These are phyloP conservation scores for Ogataea trehaloabstinens DNA, from an alignment of 805 yeast species.

Conservation along the genomic window DNA sequence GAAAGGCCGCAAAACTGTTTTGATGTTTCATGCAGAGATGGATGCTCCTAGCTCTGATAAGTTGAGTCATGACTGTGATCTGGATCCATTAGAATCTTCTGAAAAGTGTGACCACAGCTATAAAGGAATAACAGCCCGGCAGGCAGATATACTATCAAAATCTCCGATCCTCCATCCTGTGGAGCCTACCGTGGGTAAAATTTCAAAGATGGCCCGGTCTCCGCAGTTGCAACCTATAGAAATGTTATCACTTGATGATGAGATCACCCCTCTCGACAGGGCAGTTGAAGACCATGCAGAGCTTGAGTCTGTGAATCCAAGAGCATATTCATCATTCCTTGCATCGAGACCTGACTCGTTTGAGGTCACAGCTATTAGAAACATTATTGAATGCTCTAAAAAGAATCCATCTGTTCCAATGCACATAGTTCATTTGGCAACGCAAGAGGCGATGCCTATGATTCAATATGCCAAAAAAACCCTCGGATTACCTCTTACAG, in stretches of 20 bases:
- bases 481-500: conserved; percentile 62
- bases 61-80: conserved; percentile 17
- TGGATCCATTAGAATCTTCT: conserved; percentile 39
- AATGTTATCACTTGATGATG: conserved; percentile 16
- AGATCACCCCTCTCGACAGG: conserved; percentile 25
- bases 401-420: conserved; percentile 60
- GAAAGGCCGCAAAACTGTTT: conserved; percentile 60
- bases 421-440: conserved; percentile 89
- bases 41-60: conserved; percentile 24
- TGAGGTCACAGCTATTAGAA: conserved; percentile 80
- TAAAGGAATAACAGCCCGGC: conserved; percentile 45
- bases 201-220: conserved; percentile 39
- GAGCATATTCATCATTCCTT: conserved; percentile 66
- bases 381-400: conserved; percentile 62
- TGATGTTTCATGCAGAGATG: conserved; percentile 95
- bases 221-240: conserved; percentile 17
- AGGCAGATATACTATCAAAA: conserved; percentile 51
- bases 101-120: conserved; percentile 32
- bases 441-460: conserved; percentile 78
- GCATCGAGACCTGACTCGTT: conserved; percentile 87
- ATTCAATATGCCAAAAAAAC: conserved; percentile 57
- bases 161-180: conserved; percentile 58
- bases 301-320: conserved; percentile 53
- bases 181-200: conserved; percentile 54
- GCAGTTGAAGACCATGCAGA: conserved; percentile 20